A percentile compares a stretch with the other conserved stretches of the same genome.
These are phyloP conservation scores for Solanum pinnatisectum DNA, from an alignment of 257 asterid genomes.

Conservation along the genomic window DNA sequence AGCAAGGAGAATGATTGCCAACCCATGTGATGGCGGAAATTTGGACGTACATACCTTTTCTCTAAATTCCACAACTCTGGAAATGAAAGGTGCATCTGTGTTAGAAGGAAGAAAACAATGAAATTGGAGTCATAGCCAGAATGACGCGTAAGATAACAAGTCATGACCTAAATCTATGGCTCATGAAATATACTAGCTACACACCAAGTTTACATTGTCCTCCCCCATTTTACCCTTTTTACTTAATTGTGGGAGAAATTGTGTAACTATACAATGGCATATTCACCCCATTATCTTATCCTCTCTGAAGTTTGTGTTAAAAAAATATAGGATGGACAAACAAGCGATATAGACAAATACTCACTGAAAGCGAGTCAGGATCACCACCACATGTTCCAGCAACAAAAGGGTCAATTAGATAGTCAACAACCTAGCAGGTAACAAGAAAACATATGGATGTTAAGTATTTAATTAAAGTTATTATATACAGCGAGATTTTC, in stretches of 20 bases:
- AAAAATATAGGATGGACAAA: neutral
- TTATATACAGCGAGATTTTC: neutral
- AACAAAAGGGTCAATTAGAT: conserved; percentile 86
- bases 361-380: conserved; percentile 87
- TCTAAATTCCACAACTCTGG: conserved; percentile 87
- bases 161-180: neutral
- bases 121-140: neutral
- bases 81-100: conserved; percentile 82
- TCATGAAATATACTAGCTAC: neutral
- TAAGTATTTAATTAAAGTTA: neutral
- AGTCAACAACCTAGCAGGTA: conserved; percentile 65
- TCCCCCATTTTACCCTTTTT: neutral
- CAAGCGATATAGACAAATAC: conserved; percentile 18
- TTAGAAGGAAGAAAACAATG: neutral
- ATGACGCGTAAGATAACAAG: neutral
- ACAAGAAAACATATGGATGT: neutral
- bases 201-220: neutral
- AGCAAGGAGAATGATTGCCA: neutral
- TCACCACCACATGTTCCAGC: conserved; percentile 94
- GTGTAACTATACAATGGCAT: neutral
- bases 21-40: neutral
- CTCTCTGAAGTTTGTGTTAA: neutral
- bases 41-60: conserved; percentile 42
- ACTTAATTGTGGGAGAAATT: neutral
- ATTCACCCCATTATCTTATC: neutral